Conservation (phyloP, 805 yeast species). For the Ogataea chonburiensis region DNA sequence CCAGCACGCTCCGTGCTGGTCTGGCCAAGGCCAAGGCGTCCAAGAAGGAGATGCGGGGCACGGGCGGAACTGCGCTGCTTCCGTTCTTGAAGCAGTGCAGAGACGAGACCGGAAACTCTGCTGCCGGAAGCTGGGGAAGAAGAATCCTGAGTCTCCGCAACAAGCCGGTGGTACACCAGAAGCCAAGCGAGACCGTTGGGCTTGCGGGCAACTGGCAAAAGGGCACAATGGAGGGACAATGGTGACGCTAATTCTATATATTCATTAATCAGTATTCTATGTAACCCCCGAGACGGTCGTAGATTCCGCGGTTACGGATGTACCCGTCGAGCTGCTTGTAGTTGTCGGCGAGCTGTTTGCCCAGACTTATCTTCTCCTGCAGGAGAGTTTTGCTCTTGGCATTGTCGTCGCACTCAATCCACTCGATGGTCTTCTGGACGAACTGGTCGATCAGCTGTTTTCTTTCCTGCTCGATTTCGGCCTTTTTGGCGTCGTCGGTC, state of each 20-base stretch:
- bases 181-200: conserved; percentile 23
- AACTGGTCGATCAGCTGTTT: conserved; percentile 51
- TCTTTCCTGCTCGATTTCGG: conserved; percentile 49
- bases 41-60: conserved; percentile 64
- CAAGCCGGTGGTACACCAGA: conserved; percentile 2
- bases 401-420: conserved; percentile 68
- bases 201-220: conserved; percentile 34
- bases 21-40: conserved; percentile 48
- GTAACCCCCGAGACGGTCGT: conserved; percentile 71
- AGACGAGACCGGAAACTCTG: conserved; percentile 92
- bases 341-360: conserved; percentile 55
- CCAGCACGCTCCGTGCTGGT: conserved; percentile 63
- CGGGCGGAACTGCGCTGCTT: conserved; percentile 90
- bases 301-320: conserved; percentile 72
- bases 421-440: conserved; percentile 63
- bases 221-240: conserved; percentile 31
- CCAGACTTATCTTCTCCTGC: conserved; percentile 53
- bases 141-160: conserved; percentile 53
- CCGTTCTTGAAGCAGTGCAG: conserved; percentile 94
- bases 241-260: conserved; percentile 17
- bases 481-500: conserved; percentile 45
- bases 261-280: conserved; percentile 21
- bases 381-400: conserved; percentile 48
- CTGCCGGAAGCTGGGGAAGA: conserved; percentile 91
- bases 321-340: conserved; percentile 77